Percentiles rank a stretch among this genome's conserved stretches.
phyloP scores from a whole-genome alignment of 805 yeast genomes.

The Nakazawaea ambrosiae region DNA sequence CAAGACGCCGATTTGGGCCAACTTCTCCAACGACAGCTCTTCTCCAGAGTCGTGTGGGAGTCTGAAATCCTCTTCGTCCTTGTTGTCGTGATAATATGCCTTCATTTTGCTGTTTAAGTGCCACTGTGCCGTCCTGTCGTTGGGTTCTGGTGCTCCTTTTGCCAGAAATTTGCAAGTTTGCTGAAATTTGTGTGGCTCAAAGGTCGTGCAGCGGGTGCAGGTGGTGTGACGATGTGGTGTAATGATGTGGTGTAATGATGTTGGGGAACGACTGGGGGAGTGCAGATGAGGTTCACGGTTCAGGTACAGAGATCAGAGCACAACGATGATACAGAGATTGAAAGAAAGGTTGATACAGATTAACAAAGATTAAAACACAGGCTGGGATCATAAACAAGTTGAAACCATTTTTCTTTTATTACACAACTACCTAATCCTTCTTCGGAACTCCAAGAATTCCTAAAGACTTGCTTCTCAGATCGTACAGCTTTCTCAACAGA shows the following conservation, averaged over 20 bases:
- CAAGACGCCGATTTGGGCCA: conserved; percentile 60
- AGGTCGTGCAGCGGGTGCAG: no score
- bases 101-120: conserved; percentile 25
- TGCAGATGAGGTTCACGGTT: no score
- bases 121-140: background rate
- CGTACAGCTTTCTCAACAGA: background rate
- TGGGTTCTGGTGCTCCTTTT: background rate
- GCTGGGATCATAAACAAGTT: no score
- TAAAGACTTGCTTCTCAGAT: conserved; percentile 5
- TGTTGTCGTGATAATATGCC: conserved; percentile 61
- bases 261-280: no score
- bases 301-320: no score
- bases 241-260: no score
- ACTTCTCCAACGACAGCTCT: conserved; percentile 39
- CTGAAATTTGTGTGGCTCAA: background rate
- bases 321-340: no score
- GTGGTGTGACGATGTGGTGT: no score
- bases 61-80: conserved; percentile 51
- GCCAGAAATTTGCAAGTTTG: no score
- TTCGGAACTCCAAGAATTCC: conserved; percentile 10
- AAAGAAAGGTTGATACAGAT: no score
- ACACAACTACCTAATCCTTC: conserved; percentile 2
- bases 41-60: conserved; percentile 68
- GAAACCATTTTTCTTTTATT: no score
- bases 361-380: no score